A percentile compares a stretch with the other conserved stretches of the same genome.
Evolutionary conservation across 2,329 filamentous ascomycete species (phyloP).

Genomic region (Anthostomella pinea): DNA sequence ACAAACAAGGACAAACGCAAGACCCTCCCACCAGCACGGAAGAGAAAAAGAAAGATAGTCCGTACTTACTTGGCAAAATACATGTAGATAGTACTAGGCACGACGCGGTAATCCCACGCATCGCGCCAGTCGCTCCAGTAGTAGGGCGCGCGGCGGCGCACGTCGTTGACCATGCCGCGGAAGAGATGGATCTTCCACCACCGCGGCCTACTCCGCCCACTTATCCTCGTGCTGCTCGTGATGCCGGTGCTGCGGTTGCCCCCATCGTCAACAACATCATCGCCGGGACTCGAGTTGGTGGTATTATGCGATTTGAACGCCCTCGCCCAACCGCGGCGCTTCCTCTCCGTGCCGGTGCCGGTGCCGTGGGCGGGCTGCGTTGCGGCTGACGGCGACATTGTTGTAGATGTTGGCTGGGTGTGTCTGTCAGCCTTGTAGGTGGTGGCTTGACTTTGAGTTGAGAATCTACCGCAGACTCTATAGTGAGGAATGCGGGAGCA

Average conservation of each 20-base stretch:
- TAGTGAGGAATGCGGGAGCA: too few relatives aligned
- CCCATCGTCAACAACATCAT: neutral
- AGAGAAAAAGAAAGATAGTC: neutral
- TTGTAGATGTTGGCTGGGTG: too few relatives aligned
- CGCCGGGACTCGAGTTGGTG: too few relatives aligned
- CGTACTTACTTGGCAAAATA: constrained; percentile 81
- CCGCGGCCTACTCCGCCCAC: neutral
- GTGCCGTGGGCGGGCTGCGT: too few relatives aligned
- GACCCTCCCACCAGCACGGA: too few relatives aligned
- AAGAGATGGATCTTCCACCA: constrained; percentile 80
- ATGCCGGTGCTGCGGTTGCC: neutral
- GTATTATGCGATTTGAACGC: neutral
- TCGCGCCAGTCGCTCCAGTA: constrained; percentile 82
- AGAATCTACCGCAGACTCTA: too few relatives aligned
- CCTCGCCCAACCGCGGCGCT: neutral
- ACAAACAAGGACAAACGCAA: neutral
- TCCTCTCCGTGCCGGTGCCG: too few relatives aligned
- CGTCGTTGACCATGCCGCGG: constrained; percentile 75
- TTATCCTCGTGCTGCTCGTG: neutral
- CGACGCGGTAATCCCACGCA: constrained; percentile 86
- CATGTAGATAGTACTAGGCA: constrained; percentile 88
- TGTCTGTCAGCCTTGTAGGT: too few relatives aligned
- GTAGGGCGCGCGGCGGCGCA: constrained; percentile 70
- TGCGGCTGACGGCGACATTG: too few relatives aligned
- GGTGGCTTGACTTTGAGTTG: too few relatives aligned